These are phyloP conservation scores for Helicocarpus griseus DNA, from an alignment of 2,329 filamentous ascomycete genomes.

Conservation along the genomic window DNA sequence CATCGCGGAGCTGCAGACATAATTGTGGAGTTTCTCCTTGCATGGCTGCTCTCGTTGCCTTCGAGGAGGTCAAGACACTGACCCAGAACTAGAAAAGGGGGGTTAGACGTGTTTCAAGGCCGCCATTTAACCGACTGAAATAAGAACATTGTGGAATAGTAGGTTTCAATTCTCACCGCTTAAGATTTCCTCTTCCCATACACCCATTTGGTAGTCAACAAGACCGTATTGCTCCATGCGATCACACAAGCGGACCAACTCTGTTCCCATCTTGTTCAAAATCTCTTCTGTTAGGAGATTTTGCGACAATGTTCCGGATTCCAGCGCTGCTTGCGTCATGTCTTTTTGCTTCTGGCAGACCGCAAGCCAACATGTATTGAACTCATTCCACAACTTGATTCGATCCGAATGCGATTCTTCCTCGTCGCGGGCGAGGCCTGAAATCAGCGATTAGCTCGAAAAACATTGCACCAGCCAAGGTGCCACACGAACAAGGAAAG, in stretches of 20 bases:
- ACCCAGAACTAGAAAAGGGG: slow-evolving; percentile 37
- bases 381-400: slow-evolving; percentile 82
- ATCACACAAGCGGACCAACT: slow-evolving; percentile 75
- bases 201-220: slow-evolving; percentile 93
- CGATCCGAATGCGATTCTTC: slow-evolving; percentile 64
- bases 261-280: slow-evolving; percentile 70
- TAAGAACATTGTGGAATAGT: not conserved
- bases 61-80: slow-evolving; percentile 47
- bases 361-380: slow-evolving; percentile 85
- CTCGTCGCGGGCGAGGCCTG: slow-evolving; percentile 79
- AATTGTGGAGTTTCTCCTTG: not conserved
- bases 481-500: slow-evolving; percentile 8
- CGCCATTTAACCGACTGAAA: not conserved
- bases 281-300: slow-evolving; percentile 57
- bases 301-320: slow-evolving; percentile 48
- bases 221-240: slow-evolving; percentile 82
- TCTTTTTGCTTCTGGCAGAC: slow-evolving; percentile 78
- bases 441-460: slow-evolving; percentile 21
- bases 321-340: slow-evolving; percentile 51
- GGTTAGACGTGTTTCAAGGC: not conserved
- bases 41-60: slow-evolving; percentile 18
- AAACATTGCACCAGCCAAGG: slow-evolving; percentile 13
- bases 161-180: slow-evolving; percentile 49
- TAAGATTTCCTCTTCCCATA: slow-evolving; percentile 90
- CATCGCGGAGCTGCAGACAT: not conserved